These are phyloP conservation scores for Zymoseptoria ardabiliae DNA, from an alignment of 2,329 filamentous ascomycete species.

Conservation along the genomic window DNA sequence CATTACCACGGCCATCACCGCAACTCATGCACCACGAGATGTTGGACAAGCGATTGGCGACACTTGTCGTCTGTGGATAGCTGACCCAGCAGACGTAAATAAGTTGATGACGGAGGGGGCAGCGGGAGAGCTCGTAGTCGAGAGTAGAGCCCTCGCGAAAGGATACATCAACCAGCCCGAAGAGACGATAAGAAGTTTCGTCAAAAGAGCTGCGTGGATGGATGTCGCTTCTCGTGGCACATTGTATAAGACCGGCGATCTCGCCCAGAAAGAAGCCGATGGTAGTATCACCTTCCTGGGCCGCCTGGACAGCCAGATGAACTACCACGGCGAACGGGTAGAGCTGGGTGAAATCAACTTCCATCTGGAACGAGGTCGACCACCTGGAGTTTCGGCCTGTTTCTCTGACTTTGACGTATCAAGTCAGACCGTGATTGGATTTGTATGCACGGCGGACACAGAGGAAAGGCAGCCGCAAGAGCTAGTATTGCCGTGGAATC, in stretches of 20 bases:
- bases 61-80: not conserved
- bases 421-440: not conserved
- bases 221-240: not conserved
- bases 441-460: not conserved
- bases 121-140: constrained; percentile 1
- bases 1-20: not conserved
- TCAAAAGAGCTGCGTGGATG: not conserved
- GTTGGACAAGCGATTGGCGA: not conserved
- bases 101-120: not conserved
- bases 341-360: constrained; percentile 3
- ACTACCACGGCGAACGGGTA: not conserved
- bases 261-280: not conserved
- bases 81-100: not conserved
- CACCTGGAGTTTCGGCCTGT: not conserved
- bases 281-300: not conserved
- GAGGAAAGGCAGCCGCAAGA: not conserved
- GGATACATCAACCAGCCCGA: constrained; percentile 1
- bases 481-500: not conserved
- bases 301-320: constrained; percentile 2
- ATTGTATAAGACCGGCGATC: not conserved
- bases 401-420: not conserved
- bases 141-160: constrained; percentile 1
- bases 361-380: not conserved
- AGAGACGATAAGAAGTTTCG: not conserved
- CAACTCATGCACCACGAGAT: not conserved